phyloP scores from a whole-genome alignment of 2,329 filamentous ascomycete genomes.

The Sclerotinia nivalis region DNA sequence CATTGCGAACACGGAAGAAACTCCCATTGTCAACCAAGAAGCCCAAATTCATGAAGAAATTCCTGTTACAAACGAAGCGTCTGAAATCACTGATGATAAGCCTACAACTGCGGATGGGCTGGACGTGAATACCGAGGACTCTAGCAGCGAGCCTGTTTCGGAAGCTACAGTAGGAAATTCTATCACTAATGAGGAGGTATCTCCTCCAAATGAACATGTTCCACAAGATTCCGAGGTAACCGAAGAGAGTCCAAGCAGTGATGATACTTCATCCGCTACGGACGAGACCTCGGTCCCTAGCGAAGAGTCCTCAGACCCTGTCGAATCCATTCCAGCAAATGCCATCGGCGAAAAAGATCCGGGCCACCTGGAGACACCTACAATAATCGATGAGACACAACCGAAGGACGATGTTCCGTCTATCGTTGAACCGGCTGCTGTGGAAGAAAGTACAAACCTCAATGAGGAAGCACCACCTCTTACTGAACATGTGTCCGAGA shows the following conservation, averaged over 20 bases:
- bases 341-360: not conserved
- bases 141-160: not conserved
- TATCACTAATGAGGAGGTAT: not conserved
- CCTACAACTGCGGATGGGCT: not conserved
- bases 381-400: not conserved
- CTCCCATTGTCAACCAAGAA: not conserved
- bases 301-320: not conserved
- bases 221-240: not conserved
- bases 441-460: not conserved
- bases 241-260: not conserved
- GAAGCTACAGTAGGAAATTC: not conserved
- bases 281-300: not conserved
- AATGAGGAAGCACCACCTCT: not conserved
- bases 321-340: not conserved
- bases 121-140: not conserved
- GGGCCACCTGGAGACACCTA: not conserved
- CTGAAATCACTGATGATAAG: not conserved
- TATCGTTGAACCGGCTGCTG: not conserved
- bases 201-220: not conserved
- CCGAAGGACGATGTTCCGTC: not conserved
- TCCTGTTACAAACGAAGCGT: not conserved
- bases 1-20: not conserved
- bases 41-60: not conserved
- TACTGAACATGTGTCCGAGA: not conserved
- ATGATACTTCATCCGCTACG: not conserved